These are phyloP conservation scores for Fusarium sp. DNA, from an alignment of 2,329 filamentous ascomycete genomes.

Conservation along the genomic window DNA sequence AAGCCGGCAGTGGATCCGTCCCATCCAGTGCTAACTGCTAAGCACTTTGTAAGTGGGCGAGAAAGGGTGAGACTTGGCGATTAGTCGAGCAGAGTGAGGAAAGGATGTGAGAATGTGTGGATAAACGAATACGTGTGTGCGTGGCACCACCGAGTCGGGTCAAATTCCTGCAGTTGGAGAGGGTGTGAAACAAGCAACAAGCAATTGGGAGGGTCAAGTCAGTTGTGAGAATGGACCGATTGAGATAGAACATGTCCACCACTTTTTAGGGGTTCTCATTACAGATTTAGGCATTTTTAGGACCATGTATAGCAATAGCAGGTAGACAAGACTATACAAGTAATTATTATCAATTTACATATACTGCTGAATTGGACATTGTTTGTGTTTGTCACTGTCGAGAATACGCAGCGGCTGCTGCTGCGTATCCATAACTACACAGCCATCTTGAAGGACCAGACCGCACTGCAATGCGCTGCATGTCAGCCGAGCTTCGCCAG, in stretches of 20 bases:
- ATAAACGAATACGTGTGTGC: slow-evolving; percentile 35
- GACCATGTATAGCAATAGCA: neutral
- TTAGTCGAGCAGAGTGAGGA: slow-evolving; percentile 25
- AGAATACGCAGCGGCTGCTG: neutral
- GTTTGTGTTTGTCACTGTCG: neutral
- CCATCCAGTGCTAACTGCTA: slow-evolving; percentile 18
- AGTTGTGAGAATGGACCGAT: slow-evolving; percentile 25
- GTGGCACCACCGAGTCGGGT: slow-evolving; percentile 40
- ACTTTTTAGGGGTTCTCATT: slow-evolving; percentile 3
- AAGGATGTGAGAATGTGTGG: slow-evolving; percentile 24
- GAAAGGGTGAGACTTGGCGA: slow-evolving; percentile 28
- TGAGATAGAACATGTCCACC: neutral
- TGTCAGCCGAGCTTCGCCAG: slow-evolving; percentile 43
- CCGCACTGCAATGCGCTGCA: slow-evolving; percentile 11
- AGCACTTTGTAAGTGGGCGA: slow-evolving; percentile 31
- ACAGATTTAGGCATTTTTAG: neutral
- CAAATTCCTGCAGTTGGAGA: slow-evolving; percentile 25
- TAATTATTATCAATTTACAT: neutral
- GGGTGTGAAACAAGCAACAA: slow-evolving; percentile 39
- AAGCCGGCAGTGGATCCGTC: slow-evolving; percentile 18
- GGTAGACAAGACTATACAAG: slow-evolving; percentile 15
- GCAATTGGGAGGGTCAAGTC: neutral
- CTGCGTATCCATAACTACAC: slow-evolving; percentile 14
- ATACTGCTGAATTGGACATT: neutral
- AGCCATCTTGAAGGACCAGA: slow-evolving; percentile 27